Conservation (phyloP, 2,329 filamentous ascomycete genomes). For the Penicillium corylophilum region DNA sequence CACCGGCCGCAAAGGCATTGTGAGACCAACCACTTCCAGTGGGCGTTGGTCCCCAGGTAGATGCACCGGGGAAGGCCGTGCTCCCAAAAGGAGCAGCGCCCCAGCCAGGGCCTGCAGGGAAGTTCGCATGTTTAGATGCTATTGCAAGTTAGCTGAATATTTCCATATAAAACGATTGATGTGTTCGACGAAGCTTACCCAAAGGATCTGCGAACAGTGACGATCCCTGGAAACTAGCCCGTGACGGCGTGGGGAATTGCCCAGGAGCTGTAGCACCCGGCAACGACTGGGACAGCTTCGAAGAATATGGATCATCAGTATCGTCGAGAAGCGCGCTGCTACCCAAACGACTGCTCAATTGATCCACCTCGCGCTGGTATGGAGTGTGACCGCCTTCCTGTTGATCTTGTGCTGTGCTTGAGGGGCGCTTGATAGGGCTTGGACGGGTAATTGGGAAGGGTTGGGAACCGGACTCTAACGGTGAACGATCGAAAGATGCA, state of each 20-base stretch:
- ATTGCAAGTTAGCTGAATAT: constrained; percentile 16
- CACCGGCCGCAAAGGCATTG: constrained; percentile 51
- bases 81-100: constrained; percentile 37
- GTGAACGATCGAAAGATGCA: constrained; percentile 57
- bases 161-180: background rate
- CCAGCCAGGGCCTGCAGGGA: constrained; percentile 30
- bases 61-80: constrained; percentile 35
- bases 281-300: constrained; percentile 44
- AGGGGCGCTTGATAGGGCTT: constrained; percentile 82
- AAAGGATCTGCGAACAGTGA: constrained; percentile 46
- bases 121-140: constrained; percentile 36
- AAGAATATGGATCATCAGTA: constrained; percentile 66
- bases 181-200: constrained; percentile 16
- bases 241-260: constrained; percentile 40
- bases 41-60: constrained; percentile 40
- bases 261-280: constrained; percentile 56
- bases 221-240: constrained; percentile 44
- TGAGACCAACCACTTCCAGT: constrained; percentile 49
- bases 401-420: constrained; percentile 62
- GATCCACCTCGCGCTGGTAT: constrained; percentile 62
- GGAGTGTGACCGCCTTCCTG: constrained; percentile 42
- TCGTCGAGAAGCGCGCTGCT: constrained; percentile 82
- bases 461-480: constrained; percentile 59
- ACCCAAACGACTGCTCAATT: constrained; percentile 75
- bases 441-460: constrained; percentile 77